Percentiles rank a stretch among this genome's conserved stretches.
Conservation (phyloP, 805 yeast genomes). For the Saccharomycopsis fibuligera region DNA sequence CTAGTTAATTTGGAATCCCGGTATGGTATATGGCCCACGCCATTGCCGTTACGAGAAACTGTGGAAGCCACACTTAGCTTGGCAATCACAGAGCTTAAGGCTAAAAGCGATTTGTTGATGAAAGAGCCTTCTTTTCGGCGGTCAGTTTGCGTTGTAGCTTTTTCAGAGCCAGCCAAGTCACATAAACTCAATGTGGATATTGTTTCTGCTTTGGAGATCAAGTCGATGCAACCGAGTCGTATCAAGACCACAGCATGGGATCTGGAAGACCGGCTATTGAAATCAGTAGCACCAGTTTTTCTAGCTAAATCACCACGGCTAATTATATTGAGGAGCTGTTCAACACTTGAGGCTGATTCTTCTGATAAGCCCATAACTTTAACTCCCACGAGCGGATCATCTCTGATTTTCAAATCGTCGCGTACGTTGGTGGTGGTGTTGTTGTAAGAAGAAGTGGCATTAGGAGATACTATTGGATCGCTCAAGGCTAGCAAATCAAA, state of each 20-base stretch:
- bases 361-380: slow-evolving; percentile 69
- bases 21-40: slow-evolving; percentile 72
- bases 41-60: slow-evolving; percentile 21
- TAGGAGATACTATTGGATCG: slow-evolving; percentile 21
- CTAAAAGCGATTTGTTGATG: slow-evolving; percentile 84
- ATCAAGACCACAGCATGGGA: slow-evolving; percentile 87
- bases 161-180: slow-evolving; percentile 96
- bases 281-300: slow-evolving; percentile 84
- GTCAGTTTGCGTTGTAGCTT: slow-evolving; percentile 57
- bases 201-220: slow-evolving; percentile 32
- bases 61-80: slow-evolving; percentile 46
- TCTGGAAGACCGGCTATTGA: slow-evolving; percentile 78
- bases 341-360: slow-evolving; percentile 46
- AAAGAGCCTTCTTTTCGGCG: slow-evolving; percentile 90
- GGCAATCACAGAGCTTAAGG: slow-evolving; percentile 88
- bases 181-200: slow-evolving; percentile 73
- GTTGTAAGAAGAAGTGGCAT: slow-evolving; percentile 8
- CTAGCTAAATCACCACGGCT: slow-evolving; percentile 67
- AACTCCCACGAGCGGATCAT: slow-evolving; percentile 66
- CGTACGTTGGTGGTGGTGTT: slow-evolving; percentile 12
- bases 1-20: slow-evolving; percentile 91
- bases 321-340: slow-evolving; percentile 56
- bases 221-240: slow-evolving; percentile 42
- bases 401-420: slow-evolving; percentile 69
- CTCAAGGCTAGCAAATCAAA: slow-evolving; percentile 60